A percentile compares a stretch with the other conserved stretches of the same genome.
phyloP scores from a whole-genome alignment of 768 basidiomycete genomes.

The Filobasidium wieringae region DNA sequence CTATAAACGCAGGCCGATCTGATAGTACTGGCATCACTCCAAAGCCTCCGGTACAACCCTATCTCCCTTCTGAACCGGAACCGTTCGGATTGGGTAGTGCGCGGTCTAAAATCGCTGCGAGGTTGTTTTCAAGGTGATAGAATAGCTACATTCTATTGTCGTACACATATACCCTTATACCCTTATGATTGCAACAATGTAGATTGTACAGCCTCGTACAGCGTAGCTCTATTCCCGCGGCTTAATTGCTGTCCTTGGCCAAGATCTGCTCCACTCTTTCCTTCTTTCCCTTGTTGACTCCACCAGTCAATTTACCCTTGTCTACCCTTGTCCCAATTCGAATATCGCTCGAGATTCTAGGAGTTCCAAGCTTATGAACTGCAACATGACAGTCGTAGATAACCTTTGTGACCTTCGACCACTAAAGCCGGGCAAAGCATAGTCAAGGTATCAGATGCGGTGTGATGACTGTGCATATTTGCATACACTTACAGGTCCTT shows the following conservation, averaged over 20 bases:
- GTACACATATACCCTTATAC: no score
- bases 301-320: constrained; percentile 46
- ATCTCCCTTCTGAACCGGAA: background rate
- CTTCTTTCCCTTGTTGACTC: constrained; percentile 69
- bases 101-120: background rate
- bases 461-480: background rate
- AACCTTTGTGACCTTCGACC: constrained; percentile 67
- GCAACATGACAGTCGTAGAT: constrained; percentile 74
- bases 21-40: no score
- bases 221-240: no score
- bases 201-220: no score
- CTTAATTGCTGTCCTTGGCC: constrained; percentile 20
- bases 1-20: background rate
- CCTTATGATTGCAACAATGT: no score
- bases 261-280: constrained; percentile 70
- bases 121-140: background rate
- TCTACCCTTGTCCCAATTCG: constrained; percentile 84
- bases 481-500: background rate
- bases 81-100: background rate
- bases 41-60: background rate
- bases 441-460: constrained; percentile 64
- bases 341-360: constrained; percentile 57
- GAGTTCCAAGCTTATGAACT: constrained; percentile 33
- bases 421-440: constrained; percentile 52
- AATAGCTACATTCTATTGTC: no score